Evolutionary conservation across 495 filamentous ascomycete genomes (phyloP).

Genomic region (Neurospora sp.): DNA sequence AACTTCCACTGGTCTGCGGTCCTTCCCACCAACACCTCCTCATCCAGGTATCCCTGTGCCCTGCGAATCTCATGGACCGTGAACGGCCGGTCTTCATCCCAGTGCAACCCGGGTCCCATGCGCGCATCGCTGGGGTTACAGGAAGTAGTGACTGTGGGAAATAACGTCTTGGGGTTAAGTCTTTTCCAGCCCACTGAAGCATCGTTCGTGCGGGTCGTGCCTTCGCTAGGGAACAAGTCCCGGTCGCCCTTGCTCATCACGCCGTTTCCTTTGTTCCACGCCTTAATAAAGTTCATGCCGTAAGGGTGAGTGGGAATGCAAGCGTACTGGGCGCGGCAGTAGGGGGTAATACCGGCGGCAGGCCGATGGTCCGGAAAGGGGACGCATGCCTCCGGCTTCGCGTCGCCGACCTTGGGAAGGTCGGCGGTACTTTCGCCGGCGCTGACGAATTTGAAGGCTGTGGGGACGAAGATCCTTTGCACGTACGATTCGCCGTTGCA

Average conservation of each 20-base stretch:
- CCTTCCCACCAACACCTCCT: constrained; percentile 55
- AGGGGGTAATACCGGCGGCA: constrained; percentile 19
- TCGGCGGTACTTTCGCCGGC: constrained; percentile 41
- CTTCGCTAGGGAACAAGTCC: constrained; percentile 16
- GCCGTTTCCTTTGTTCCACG: constrained; percentile 28
- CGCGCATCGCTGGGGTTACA: constrained; percentile 36
- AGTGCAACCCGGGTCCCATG: constrained; percentile 45
- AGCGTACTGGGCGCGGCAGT: constrained; percentile 23
- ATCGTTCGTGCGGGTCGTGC: constrained; percentile 1
- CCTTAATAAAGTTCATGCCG: constrained; percentile 36
- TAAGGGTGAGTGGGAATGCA: constrained; percentile 34
- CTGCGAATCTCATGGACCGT: constrained; percentile 53
- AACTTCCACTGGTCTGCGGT: constrained; percentile 45
- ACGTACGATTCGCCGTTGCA: constrained; percentile 52
- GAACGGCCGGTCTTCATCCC: constrained; percentile 44
- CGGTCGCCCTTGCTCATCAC: constrained; percentile 30
- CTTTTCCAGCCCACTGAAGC: constrained; percentile 39
- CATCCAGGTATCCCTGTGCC: constrained; percentile 56
- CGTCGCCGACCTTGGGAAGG: constrained; percentile 50
- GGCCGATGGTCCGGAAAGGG: constrained; percentile 55
- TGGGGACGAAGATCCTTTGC: constrained; percentile 35
- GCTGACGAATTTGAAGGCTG: constrained; percentile 47
- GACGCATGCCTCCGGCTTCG: constrained; percentile 42
- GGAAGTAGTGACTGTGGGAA: constrained; percentile 48
- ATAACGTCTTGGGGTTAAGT: constrained; percentile 37